Percentiles rank a stretch among this genome's conserved stretches.
These are phyloP conservation scores for Pseudevernia furfuracea DNA, from an alignment of 495 filamentous ascomycete genomes.

Conservation along the genomic window DNA sequence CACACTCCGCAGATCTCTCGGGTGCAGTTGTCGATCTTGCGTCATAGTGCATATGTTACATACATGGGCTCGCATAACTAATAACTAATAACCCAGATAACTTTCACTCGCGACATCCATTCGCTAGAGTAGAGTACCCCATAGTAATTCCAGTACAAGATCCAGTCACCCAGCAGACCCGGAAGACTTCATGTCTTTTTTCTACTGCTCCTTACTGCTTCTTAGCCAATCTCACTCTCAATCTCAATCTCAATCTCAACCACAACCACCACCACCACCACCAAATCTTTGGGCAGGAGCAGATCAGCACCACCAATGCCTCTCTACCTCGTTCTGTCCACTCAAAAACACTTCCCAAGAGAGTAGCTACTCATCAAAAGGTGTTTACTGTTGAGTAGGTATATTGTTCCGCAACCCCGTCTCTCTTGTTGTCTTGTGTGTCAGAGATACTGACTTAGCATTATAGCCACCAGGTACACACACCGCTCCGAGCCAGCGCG, in stretches of 20 bases:
- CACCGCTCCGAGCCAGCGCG: not conserved
- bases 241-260: no score
- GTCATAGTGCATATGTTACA: not conserved
- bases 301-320: not conserved
- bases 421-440: not conserved
- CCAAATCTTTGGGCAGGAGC: not conserved
- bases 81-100: no score
- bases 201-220: not conserved
- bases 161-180: no score
- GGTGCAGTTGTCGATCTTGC: not conserved
- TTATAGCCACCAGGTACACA: not conserved
- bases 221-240: not conserved
- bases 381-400: not conserved
- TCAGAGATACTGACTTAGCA: not conserved
- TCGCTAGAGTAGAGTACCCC: not conserved
- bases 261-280: not conserved
- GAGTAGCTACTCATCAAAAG: not conserved
- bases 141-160: no score
- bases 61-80: no score
- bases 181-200: not conserved
- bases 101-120: not conserved
- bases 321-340: not conserved
- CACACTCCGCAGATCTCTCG: conserved; percentile 1
- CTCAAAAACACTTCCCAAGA: not conserved
- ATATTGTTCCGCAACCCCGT: not conserved